These are phyloP conservation scores for Pestalotiopsis sp. DNA, from an alignment of 2,329 filamentous ascomycete species.

Conservation along the genomic window DNA sequence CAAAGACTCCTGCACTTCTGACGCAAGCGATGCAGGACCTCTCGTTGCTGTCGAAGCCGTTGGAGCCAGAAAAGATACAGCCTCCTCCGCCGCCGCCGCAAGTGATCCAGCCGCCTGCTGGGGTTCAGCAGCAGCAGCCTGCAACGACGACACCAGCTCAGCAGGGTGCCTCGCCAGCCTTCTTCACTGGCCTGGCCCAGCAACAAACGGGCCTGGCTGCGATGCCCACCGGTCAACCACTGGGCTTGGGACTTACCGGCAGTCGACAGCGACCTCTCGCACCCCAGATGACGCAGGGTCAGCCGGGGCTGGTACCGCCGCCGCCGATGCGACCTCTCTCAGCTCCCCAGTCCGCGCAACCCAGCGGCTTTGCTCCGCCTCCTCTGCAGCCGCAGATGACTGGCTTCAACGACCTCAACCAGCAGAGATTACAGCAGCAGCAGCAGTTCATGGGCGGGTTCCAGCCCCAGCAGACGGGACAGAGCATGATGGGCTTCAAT, in stretches of 20 bases:
- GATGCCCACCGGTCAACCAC: conserved; percentile 39
- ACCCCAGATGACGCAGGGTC: conserved; percentile 62
- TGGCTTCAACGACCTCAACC: conserved; percentile 73
- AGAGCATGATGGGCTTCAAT: conserved; percentile 41
- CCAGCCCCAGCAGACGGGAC: conserved; percentile 42
- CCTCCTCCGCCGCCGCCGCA: conserved; percentile 29
- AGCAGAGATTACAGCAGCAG: conserved; percentile 67
- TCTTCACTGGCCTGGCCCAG: conserved; percentile 54
- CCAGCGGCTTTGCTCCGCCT: conserved; percentile 72
- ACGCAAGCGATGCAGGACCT: conserved; percentile 53
- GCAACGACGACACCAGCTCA: conserved; percentile 42
- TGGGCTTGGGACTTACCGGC: conserved; percentile 45
- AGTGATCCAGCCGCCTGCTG: conserved; percentile 34
- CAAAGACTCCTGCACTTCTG: conserved; percentile 26
- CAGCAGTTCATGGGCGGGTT: conserved; percentile 53
- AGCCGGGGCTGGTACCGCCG: conserved; percentile 71
- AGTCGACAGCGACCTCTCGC: conserved; percentile 71
- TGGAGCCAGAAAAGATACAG: conserved; percentile 51
- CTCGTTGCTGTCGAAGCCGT: conserved; percentile 54
- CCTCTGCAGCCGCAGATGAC: conserved; percentile 86
- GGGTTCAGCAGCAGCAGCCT: conserved; percentile 32
- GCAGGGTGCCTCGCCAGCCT: conserved; percentile 59
- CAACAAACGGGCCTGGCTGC: conserved; percentile 49
- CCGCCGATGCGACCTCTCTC: conserved; percentile 82
- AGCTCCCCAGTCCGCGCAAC: conserved; percentile 80